phyloP scores from a whole-genome alignment of 805 yeast genomes.

The Candida corydali region DNA sequence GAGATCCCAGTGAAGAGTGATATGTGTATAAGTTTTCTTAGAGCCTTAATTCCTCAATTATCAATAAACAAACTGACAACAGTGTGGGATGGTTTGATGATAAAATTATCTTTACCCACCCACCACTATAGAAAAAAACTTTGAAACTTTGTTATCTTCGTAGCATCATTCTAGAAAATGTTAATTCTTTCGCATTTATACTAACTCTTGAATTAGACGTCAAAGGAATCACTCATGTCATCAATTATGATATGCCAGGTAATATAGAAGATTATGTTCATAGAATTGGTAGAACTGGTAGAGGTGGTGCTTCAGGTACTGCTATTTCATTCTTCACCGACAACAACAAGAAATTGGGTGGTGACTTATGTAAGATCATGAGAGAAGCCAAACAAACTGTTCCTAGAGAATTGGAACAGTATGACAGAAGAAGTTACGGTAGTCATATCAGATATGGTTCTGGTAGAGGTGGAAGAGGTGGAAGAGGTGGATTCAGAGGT shows the following conservation, averaged over 20 bases:
- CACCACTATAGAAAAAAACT: not conserved
- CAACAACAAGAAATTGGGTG: conserved; percentile 82
- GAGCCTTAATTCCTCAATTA: not conserved
- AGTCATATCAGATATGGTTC: conserved; percentile 47
- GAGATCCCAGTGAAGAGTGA: conserved; percentile 2
- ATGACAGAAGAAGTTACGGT: conserved; percentile 63
- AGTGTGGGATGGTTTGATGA: not conserved
- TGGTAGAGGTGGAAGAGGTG: conserved; percentile 54
- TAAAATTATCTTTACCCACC: not conserved
- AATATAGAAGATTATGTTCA: conserved; percentile 98
- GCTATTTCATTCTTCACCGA: conserved; percentile 93
- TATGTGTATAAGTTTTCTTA: conserved; percentile 10
- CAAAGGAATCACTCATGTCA: conserved; percentile 90
- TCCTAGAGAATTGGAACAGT: conserved; percentile 73
- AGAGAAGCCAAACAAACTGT: conserved; percentile 92
- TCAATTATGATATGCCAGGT: conserved; percentile 97
- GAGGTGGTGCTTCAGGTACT: conserved; percentile 96
- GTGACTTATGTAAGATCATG: conserved; percentile 83
- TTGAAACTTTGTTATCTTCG: conserved; percentile 3
- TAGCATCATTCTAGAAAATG: conserved; percentile 1
- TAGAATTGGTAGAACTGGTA: conserved; percentile 98
- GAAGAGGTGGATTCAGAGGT: conserved; percentile 42
- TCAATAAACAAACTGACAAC: conserved; percentile 5
- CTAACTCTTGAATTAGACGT: conserved; percentile 62
- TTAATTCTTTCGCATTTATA: conserved; percentile 10